These are phyloP conservation scores for Hyphopichia homilentoma DNA, from an alignment of 805 yeast genomes.

Conservation along the genomic window DNA sequence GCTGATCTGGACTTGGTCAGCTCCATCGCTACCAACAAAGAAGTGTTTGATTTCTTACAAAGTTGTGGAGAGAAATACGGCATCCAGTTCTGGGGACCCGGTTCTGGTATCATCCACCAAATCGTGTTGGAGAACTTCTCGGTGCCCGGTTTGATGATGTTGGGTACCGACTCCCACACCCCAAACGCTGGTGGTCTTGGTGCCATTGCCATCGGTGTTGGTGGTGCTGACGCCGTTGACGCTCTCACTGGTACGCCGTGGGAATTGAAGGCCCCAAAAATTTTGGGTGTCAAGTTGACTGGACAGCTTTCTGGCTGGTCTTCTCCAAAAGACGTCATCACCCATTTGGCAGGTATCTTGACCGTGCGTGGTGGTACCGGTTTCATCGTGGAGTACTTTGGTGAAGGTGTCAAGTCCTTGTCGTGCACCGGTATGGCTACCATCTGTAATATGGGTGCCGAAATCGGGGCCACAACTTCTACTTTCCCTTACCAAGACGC, in stretches of 20 bases:
- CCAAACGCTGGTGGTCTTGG: constrained; percentile 99
- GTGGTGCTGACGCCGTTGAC: constrained; percentile 99
- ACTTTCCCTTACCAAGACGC: constrained; percentile 91
- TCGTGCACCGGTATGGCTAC: constrained; percentile 99
- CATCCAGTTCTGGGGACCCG: constrained; percentile 99
- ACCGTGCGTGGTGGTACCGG: constrained; percentile 99
- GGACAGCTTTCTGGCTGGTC: constrained; percentile 92
- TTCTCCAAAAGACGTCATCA: constrained; percentile 95
- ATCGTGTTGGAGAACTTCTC: constrained; percentile 95
- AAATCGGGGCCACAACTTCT: constrained; percentile 98
- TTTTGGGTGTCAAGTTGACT: constrained; percentile 89
- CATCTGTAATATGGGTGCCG: constrained; percentile 99
- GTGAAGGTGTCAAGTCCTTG: constrained; percentile 84
- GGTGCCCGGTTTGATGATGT: constrained; percentile 94
- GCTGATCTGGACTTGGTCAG: constrained; percentile 78
- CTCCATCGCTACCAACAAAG: constrained; percentile 84
- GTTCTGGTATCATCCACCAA: constrained; percentile 98
- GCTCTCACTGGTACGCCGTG: constrained; percentile 96
- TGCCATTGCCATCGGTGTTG: constrained; percentile 98
- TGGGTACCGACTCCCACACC: constrained; percentile 98
- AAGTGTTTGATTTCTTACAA: constrained; percentile 92
- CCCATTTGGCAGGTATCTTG: constrained; percentile 83
- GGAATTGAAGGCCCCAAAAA: constrained; percentile 97
- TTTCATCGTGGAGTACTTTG: constrained; percentile 91
- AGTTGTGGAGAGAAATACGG: constrained; percentile 93